Evolutionary conservation across 805 yeast genomes (phyloP).

Genomic region (Zygosaccharomyces bisporus): DNA sequence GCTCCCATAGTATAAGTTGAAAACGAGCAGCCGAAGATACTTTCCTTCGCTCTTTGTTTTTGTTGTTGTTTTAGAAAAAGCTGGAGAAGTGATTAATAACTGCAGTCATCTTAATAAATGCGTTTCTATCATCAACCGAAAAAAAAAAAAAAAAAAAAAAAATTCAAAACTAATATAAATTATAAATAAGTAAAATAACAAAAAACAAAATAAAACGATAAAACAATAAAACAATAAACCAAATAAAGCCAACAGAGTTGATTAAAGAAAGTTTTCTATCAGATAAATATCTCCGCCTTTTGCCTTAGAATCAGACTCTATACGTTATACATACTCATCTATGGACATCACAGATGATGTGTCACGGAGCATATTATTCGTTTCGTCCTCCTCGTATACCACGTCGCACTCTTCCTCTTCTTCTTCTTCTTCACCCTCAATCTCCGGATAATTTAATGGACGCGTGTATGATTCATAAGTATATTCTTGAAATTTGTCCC

Average conservation of each 20-base stretch:
- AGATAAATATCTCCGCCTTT: neutral
- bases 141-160: too few species aligned
- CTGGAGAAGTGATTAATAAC: too few species aligned
- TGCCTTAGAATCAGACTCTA: neutral
- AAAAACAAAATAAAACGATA: too few species aligned
- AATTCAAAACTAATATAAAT: neutral
- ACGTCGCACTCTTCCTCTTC: slow-evolving; percentile 1
- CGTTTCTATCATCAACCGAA: too few species aligned
- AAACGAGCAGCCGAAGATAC: neutral
- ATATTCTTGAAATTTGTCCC: slow-evolving; percentile 19
- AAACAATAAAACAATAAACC: too few species aligned
- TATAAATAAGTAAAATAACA: too few species aligned
- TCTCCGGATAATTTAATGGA: slow-evolving; percentile 12
- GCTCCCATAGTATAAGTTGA: slow-evolving; percentile 51
- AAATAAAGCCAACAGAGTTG: too few species aligned
- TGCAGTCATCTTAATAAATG: too few species aligned
- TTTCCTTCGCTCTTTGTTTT: neutral
- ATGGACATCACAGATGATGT: slow-evolving; percentile 8
- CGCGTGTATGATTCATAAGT: slow-evolving; percentile 20
- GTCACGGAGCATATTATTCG: neutral
- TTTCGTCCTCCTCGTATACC: slow-evolving; percentile 1
- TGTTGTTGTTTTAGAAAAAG: too few species aligned
- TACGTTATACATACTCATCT: slow-evolving; percentile 7
- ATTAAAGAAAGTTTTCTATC: slow-evolving; percentile 7
- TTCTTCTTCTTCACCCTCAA: neutral